Base-by-base conservation (phyloP, 768 basidiomycete genomes). In the Xerocomellus amylosporus region DNA sequence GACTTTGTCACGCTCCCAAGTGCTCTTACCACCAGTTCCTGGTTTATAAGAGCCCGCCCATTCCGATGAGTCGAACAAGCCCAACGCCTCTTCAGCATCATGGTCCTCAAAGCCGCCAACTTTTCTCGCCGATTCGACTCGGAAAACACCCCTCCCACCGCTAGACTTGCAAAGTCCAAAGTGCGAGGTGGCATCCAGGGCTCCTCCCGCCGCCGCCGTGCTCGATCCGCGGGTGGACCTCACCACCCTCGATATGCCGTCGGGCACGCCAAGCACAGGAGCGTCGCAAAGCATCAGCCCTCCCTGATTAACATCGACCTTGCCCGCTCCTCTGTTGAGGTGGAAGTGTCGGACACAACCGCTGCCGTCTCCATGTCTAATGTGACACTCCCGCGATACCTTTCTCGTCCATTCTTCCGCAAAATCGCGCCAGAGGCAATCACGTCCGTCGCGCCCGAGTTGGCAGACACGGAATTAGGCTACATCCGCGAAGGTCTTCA, bases 121-220 rank as follows among this genome's bases (percentile, higher is more conserved):
- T 53, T 48, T 34, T 13, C 68, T 13, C 71, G 70, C 24, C 56
- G 57, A 40, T 40, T 24, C 12, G 59, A 72, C 45, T 51, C 61
- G 5, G 75, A 75, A 52, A 76, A 77, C 56, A 66, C 65, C 0
- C 73, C 73, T 15, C 72, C 71, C 3, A 47, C 58, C 7, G 4
- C 54, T 41, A 57, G 38, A 22, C 51, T 30, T 2, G 9, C 58
- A 20, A 63, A 58, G 36, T 39, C 47, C 22, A 68, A 63, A 20
- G 61, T 67, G 5, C 69, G 54, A 1, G 65, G 58, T 10, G 69
- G 69, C 34, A 71, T 71, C 5, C 69, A 72, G 22, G 71, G 59
- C 1, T 69, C 72, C 0, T 62, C 73, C 15, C 74, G 70, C 47
- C 75, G 77, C 12, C 74, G 78, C 31, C 74, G 78, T n/a, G 68